Evolutionary conservation across 1,139 yeast genomes (phyloP).

Genomic region (Yamadazyma pseudoaaseri): DNA sequence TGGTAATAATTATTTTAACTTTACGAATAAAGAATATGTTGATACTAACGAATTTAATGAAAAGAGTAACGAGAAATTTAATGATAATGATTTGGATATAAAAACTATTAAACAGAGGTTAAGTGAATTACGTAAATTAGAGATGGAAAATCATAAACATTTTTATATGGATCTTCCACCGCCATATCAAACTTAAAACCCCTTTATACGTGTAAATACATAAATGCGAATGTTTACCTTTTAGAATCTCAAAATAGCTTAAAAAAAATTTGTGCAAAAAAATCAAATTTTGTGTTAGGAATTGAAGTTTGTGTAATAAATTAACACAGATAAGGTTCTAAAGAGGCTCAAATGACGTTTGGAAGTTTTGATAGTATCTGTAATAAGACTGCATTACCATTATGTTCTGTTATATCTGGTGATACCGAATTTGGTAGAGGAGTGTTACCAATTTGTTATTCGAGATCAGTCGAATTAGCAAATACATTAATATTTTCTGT

Average conservation of each 20-base stretch:
- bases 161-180: conserved; percentile 16
- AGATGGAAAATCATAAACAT: conserved; percentile 13
- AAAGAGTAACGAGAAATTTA: conserved; percentile 11
- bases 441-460: conserved; percentile 73
- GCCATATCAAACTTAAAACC: conserved; percentile 16
- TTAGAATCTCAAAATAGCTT: no score
- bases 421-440: conserved; percentile 46
- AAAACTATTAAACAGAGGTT: conserved; percentile 23
- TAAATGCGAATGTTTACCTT: no score
- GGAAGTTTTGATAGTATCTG: conserved; percentile 75
- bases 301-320: no score
- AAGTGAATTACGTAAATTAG: conserved; percentile 16
- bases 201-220: no score
- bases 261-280: neutral
- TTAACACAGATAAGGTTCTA: no score
- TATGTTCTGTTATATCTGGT: conserved; percentile 65
- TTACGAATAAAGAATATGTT: conserved; percentile 25
- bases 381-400: conserved; percentile 67
- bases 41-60: conserved; percentile 18
- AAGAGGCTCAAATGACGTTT: no score
- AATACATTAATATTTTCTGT: conserved; percentile 88
- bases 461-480: conserved; percentile 82
- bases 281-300: neutral
- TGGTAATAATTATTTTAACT: conserved; percentile 36
- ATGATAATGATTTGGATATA: conserved; percentile 31